Percentiles rank a stretch among this genome's conserved stretches.
Conservation (phyloP, 345 rosid genomes). For the Chamaenerion angustifolium region DNA sequence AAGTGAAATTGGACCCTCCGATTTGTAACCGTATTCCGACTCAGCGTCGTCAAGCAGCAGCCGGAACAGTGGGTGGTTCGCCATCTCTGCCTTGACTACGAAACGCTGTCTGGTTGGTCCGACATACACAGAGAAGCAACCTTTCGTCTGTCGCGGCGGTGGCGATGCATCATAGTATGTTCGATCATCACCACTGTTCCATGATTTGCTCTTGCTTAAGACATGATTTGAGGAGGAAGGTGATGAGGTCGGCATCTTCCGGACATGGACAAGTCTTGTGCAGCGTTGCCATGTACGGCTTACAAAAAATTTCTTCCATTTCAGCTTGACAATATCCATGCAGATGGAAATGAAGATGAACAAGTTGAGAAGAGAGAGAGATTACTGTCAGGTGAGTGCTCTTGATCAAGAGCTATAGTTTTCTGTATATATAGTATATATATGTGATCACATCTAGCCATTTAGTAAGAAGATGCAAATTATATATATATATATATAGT, state of each 20-base stretch:
- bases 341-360: no score
- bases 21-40: conserved; percentile 41
- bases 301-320: not conserved
- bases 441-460: no score
- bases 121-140: conserved; percentile 56
- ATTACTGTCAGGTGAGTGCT: no score
- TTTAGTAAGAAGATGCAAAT: no score
- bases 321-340: not conserved
- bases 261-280: not conserved
- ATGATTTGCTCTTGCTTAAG: conserved; percentile 31
- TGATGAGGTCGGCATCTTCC: no score
- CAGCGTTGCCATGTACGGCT: not conserved
- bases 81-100: conserved; percentile 34
- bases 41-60: conserved; percentile 53
- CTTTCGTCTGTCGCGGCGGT: conserved; percentile 21
- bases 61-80: conserved; percentile 49
- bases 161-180: not conserved
- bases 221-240: no score
- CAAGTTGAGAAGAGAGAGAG: no score
- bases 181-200: conserved; percentile 7
- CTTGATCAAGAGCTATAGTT: no score
- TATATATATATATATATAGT: no score
- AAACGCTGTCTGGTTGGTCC: conserved; percentile 47
- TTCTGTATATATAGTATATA: no score
- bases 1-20: conserved; percentile 41